phyloP scores from a whole-genome alignment of 2,329 filamentous ascomycete species.

The Calonectria naviculata region DNA sequence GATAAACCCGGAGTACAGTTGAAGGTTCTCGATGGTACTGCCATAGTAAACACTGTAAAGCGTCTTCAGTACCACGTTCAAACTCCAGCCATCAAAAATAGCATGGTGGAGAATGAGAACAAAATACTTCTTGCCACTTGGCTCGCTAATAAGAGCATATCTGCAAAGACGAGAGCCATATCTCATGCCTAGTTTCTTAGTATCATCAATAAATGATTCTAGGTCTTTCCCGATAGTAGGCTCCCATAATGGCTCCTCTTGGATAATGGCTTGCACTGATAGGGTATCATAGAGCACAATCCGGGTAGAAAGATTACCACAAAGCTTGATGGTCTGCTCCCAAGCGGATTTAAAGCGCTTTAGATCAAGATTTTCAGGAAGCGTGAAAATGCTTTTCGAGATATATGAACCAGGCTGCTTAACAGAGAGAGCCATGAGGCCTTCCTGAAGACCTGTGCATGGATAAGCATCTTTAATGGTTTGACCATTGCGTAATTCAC shows the following conservation, averaged over 20 bases:
- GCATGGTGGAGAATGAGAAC: neutral
- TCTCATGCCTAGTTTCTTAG: neutral
- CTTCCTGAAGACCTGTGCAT: constrained; percentile 48
- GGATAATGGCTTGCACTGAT: neutral
- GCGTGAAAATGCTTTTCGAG: neutral
- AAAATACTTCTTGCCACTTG: neutral
- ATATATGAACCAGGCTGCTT: constrained; percentile 20
- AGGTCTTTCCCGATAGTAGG: neutral
- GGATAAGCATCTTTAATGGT: constrained; percentile 47
- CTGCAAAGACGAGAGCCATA: constrained; percentile 1
- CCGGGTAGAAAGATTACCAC: neutral
- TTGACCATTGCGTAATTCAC: neutral
- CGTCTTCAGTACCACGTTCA: constrained; percentile 1
- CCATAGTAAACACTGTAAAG: neutral
- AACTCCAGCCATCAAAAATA: neutral
- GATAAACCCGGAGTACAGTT: neutral
- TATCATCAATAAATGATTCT: neutral
- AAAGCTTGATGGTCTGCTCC: neutral
- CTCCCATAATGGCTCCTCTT: neutral
- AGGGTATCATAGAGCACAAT: neutral
- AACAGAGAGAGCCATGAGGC: constrained; percentile 40
- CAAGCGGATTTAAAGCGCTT: neutral
- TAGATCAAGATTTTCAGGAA: neutral
- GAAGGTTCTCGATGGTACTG: neutral
- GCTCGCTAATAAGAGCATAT: neutral